Conservation (phyloP, 768 basidiomycete genomes). For the Auricularia sp. region DNA sequence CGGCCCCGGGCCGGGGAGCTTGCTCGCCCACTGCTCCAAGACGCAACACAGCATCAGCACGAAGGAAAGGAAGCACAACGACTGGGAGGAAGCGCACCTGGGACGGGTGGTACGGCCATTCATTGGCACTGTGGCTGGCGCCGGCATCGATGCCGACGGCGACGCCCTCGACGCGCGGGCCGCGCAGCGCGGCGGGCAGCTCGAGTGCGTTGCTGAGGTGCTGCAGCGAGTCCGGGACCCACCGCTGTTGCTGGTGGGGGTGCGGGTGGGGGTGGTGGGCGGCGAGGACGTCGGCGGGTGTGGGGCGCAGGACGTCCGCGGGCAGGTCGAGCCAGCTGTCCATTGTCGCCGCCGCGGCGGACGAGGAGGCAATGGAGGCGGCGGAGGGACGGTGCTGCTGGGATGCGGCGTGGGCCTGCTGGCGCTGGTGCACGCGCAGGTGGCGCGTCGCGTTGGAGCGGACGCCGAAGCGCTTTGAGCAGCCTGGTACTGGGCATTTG, state of each 20-base stretch:
- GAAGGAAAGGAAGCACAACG: too few relatives aligned
- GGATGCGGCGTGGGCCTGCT: not conserved
- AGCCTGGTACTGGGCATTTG: constrained; percentile 48
- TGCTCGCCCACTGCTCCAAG: too few relatives aligned
- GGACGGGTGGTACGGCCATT: not conserved
- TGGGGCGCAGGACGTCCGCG: not conserved
- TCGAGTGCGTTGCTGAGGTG: not conserved
- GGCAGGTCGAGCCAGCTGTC: not conserved
- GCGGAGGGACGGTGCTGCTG: not conserved
- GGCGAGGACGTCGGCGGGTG: not conserved
- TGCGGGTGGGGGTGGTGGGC: not conserved
- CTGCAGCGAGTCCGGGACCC: not conserved
- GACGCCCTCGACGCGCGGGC: not conserved
- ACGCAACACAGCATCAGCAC: too few relatives aligned
- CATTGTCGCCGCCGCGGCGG: not conserved
- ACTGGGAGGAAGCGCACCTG: not conserved
- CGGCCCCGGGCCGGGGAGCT: too few relatives aligned
- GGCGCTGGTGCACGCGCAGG: constrained; percentile 48
- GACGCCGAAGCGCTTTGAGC: constrained; percentile 61
- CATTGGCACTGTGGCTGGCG: not conserved
- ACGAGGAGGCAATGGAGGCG: not conserved
- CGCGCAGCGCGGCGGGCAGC: not conserved
- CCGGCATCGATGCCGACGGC: not conserved
- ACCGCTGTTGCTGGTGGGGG: not conserved
- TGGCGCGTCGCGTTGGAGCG: constrained; percentile 76